A percentile compares a stretch with the other conserved stretches of the same genome.
These are phyloP conservation scores for Gomphus sp. DNA, from an alignment of 1,284 basidiomycete genomes.

Conservation along the genomic window DNA sequence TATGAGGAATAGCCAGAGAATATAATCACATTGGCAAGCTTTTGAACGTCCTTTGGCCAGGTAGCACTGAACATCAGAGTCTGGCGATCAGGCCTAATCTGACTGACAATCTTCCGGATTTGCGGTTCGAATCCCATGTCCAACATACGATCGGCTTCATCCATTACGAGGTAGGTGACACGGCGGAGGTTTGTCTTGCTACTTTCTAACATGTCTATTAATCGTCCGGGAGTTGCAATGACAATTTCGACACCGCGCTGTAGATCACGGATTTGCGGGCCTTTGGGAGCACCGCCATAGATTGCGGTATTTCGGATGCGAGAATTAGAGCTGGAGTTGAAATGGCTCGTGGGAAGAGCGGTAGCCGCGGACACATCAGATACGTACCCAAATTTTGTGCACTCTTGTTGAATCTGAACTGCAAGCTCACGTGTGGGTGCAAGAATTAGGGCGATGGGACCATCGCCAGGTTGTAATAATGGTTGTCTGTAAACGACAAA, in stretches of 20 bases:
- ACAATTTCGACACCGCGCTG: constrained; percentile 96
- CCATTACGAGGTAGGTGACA: constrained; percentile 97
- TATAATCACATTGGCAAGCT: constrained; percentile 69
- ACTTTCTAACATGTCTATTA: constrained; percentile 93
- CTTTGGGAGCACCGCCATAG: constrained; percentile 98
- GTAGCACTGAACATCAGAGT: constrained; percentile 98
- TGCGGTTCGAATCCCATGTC: constrained; percentile 99
- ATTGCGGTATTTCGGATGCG: constrained; percentile 97
- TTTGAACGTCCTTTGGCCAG: constrained; percentile 99
- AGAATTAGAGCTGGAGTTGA: constrained; percentile 65
- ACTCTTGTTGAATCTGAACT: constrained; percentile 98
- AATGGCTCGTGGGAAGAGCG: neutral
- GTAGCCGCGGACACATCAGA: constrained; percentile 8
- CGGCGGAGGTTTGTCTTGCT: constrained; percentile 95
- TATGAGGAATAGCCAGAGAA: neutral
- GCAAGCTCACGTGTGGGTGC: constrained; percentile 98
- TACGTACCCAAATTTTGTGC: constrained; percentile 88
- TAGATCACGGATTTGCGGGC: constrained; percentile 95
- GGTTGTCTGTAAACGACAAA: constrained; percentile 58
- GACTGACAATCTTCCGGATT: constrained; percentile 95
- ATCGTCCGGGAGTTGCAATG: constrained; percentile 84
- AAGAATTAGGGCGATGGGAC: constrained; percentile 93
- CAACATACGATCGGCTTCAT: constrained; percentile 97
- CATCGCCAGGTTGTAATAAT: constrained; percentile 87
- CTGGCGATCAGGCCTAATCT: constrained; percentile 95